Conservation (phyloP, 1,284 basidiomycete species). For the Inonotus obliquus region DNA sequence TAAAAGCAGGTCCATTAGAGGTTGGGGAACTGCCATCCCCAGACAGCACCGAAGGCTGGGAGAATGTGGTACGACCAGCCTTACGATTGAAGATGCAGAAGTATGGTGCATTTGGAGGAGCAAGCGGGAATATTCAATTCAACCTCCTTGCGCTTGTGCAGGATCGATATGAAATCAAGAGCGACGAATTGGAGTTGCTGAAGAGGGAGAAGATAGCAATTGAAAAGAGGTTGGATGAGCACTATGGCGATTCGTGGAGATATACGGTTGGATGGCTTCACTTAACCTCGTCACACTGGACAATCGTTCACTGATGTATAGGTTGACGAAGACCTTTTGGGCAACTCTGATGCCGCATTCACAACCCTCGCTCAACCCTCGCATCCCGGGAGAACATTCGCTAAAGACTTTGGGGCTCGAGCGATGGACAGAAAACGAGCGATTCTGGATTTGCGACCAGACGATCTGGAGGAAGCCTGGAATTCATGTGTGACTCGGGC, state of each 20-base stretch:
- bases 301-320: conserved; percentile 18
- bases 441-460: conserved; percentile 40
- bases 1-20: conserved; percentile 52
- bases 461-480: conserved; percentile 39
- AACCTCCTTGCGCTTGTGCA: conserved; percentile 57
- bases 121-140: conserved; percentile 48
- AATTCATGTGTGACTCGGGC: conserved; percentile 40
- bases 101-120: conserved; percentile 34
- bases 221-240: conserved; percentile 40
- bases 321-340: conserved; percentile 37
- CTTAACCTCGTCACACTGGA: background rate
- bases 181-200: conserved; percentile 48
- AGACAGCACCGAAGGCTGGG: conserved; percentile 35
- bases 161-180: conserved; percentile 42
- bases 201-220: conserved; percentile 42
- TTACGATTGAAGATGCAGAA: conserved; percentile 56
- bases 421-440: conserved; percentile 40
- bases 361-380: conserved; percentile 28
- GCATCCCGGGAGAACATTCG: conserved; percentile 30
- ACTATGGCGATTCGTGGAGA: conserved; percentile 34
- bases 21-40: conserved; percentile 45
- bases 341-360: conserved; percentile 31
- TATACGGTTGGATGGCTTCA: conserved; percentile 30
- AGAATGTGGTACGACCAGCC: conserved; percentile 55
- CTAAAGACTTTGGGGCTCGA: conserved; percentile 41